Percentiles rank a stretch among this genome's conserved stretches.
Evolutionary conservation across 2,329 filamentous ascomycete genomes (phyloP).

Genomic region (Diaporthe ampelina): DNA sequence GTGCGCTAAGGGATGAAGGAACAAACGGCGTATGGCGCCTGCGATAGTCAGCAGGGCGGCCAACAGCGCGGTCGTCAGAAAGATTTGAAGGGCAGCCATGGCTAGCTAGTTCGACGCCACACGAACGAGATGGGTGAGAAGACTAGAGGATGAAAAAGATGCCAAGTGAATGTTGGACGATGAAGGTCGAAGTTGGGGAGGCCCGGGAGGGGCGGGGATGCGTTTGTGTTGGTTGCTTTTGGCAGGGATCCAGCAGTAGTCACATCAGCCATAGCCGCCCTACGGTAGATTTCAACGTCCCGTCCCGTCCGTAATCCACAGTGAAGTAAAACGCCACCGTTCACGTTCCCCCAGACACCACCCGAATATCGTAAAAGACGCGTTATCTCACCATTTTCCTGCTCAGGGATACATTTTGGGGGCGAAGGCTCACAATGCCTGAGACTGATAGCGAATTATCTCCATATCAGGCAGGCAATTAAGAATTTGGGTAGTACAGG

Average conservation of each 20-base stretch:
- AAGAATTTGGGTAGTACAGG: too few relatives aligned
- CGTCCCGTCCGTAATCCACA: too few relatives aligned
- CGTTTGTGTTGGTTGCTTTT: conserved; percentile 23
- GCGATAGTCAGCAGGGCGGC: conserved; percentile 28
- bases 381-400: too few relatives aligned
- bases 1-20: conserved; percentile 19
- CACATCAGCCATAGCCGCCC: conserved; percentile 7
- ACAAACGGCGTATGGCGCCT: conserved; percentile 29
- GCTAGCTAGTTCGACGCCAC: conserved; percentile 17
- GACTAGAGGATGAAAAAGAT: conserved; percentile 23
- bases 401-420: too few relatives aligned
- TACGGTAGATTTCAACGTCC: not conserved
- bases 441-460: too few relatives aligned
- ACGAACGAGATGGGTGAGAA: conserved; percentile 9
- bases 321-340: too few relatives aligned
- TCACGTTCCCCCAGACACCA: too few relatives aligned
- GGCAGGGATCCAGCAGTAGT: conserved; percentile 1
- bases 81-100: conserved; percentile 30
- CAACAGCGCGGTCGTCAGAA: conserved; percentile 23
- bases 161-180: conserved; percentile 11
- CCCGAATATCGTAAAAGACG: too few relatives aligned
- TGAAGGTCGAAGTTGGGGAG: conserved; percentile 28
- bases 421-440: too few relatives aligned
- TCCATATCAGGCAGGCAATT: too few relatives aligned
- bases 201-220: conserved; percentile 11